These are phyloP conservation scores for Microdochium bolleyi DNA, from an alignment of 2,329 filamentous ascomycete species.

Conservation along the genomic window DNA sequence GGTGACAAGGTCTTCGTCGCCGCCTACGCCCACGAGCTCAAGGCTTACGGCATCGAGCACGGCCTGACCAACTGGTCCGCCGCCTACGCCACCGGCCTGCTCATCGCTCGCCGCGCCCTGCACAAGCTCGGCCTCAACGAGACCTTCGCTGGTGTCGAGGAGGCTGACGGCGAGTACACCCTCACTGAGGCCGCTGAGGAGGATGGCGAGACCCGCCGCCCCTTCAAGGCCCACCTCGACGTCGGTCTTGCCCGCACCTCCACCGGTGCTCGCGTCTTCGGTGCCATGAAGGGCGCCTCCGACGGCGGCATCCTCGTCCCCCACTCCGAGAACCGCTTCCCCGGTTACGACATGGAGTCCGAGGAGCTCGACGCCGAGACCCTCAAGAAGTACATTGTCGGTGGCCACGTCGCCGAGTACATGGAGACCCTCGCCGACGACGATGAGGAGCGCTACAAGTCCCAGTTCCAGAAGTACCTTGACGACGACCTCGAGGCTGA, in stretches of 20 bases:
- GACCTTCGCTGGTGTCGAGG: constrained; percentile 91
- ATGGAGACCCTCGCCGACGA: constrained; percentile 99
- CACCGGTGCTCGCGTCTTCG: constrained; percentile 97
- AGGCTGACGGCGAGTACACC: constrained; percentile 91
- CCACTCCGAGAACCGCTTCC: constrained; percentile 99
- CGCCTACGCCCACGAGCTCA: constrained; percentile 96
- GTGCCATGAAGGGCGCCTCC: constrained; percentile 98
- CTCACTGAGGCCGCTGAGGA: constrained; percentile 91
- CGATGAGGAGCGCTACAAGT: constrained; percentile 99
- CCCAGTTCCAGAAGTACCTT: constrained; percentile 96
- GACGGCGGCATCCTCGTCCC: constrained; percentile 96
- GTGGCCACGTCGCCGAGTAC: constrained; percentile 98
- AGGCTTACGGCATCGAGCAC: constrained; percentile 94
- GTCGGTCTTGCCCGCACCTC: constrained; percentile 96
- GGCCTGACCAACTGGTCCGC: constrained; percentile 99
- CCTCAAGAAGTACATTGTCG: constrained; percentile 99
- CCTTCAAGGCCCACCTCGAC: constrained; percentile 99
- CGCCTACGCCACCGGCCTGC: constrained; percentile 92
- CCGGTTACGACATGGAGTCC: constrained; percentile 91
- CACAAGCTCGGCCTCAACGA: constrained; percentile 95
- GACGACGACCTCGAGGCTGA: constrained; percentile 96
- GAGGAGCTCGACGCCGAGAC: constrained; percentile 97
- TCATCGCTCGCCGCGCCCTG: constrained; percentile 92
- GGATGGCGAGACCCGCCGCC: constrained; percentile 86
- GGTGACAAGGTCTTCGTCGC: constrained; percentile 95